Conservation (phyloP, 805 yeast species). For the Metschnikowia cubensis region DNA sequence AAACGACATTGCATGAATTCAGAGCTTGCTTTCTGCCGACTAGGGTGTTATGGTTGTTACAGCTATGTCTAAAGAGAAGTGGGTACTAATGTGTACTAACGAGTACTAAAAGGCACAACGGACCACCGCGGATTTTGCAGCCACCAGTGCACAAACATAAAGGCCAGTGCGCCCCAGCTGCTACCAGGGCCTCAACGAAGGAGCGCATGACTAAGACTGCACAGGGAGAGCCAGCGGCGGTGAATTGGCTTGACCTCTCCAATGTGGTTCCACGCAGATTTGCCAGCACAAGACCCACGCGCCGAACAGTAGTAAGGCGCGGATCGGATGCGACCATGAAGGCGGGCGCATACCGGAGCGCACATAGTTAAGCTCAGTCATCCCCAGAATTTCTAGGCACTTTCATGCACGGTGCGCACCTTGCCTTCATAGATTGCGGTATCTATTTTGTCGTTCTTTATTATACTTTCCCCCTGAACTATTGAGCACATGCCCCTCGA, state of each 20-base stretch:
- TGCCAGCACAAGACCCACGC: neutral
- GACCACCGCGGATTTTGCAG: conserved; percentile 1
- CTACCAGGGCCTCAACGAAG: neutral
- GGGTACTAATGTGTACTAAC: neutral
- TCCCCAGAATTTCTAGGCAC: conserved; percentile 2
- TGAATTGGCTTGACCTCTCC: neutral
- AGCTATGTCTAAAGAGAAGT: neutral
- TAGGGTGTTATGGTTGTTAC: neutral
- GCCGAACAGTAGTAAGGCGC: neutral
- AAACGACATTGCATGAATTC: neutral
- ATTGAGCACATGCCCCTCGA: conserved; percentile 8
- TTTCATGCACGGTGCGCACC: neutral
- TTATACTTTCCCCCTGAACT: neutral
- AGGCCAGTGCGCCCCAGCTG: neutral
- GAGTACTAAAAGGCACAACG: neutral
- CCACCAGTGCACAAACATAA: neutral
- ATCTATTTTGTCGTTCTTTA: neutral
- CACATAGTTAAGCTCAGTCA: neutral
- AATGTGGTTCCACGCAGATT: neutral
- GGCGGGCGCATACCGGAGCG: neutral
- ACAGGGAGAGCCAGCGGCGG: neutral
- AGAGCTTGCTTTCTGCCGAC: neutral
- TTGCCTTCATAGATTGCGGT: neutral
- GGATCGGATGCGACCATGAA: neutral
- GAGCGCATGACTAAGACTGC: neutral